Base-by-base conservation (phyloP, 2,329 filamentous ascomycete genomes). In the Fusarium liriodendri region DNA sequence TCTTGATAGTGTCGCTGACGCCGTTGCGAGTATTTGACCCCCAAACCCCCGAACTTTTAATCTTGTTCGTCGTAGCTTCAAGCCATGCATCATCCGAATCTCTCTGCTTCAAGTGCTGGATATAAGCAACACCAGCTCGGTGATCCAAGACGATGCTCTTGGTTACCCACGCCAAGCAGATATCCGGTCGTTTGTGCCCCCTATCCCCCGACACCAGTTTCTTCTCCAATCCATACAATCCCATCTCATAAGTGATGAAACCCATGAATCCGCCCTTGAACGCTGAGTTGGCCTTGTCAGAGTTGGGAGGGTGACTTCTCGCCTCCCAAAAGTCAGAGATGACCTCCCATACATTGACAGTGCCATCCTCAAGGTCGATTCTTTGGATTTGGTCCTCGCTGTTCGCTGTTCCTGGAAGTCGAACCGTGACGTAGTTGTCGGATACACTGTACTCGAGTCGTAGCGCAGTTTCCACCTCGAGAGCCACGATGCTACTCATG, bases 261-360 rank as follows among this genome's bases (percentile, higher is more conserved):
- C 95, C 95, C 83, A 97, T 90, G 68, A 97, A 91, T 0, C 95
- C 95, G 61, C 94, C 95, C 82, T 94, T 90, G 79, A 97, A 98
- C 0, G 93, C 89, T 0, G 75, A 76, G 4, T 29, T 40, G 20
- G 75, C 71, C 13, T 67, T 59, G 14, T 54, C 52, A 20, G 68
- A 68, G 18, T 69, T 68, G n/a, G 78, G 75, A 6, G 77, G 73
- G 6, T 77, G 65, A 11, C 65, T 79, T 38, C 83, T 72, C 6
- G 70, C 72, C 45, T 81, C 76, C 76, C 83, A 81, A 55, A 88
- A 88, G 6, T 84, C 83, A 0, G 87, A 85, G 13, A 90, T 77
- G 42, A 89, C 76, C 37, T 87, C 84, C 88, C 89, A 90, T 10
- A 89, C 83, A 11, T 81, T 79, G 62, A 82, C 78, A 0, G 78